A percentile compares a stretch with the other conserved stretches of the same genome.
Evolutionary conservation across 2,329 filamentous ascomycete genomes (phyloP).

Genomic region (Nemania sp.): DNA sequence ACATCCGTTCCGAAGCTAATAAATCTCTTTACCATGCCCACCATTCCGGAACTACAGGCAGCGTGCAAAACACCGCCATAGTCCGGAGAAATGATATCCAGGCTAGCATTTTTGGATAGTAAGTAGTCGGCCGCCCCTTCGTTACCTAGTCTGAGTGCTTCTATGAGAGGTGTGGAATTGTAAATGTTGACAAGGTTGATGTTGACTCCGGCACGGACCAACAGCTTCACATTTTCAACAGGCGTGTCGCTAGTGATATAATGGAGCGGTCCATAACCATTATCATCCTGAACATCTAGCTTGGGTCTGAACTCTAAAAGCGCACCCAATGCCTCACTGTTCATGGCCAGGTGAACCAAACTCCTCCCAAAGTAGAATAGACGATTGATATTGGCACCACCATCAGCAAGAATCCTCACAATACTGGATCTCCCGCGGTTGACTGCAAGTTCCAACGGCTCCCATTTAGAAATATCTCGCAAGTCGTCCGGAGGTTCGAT

Average conservation of each 20-base stretch:
- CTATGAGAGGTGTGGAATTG: background rate
- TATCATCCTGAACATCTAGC: background rate
- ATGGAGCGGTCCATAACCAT: background rate
- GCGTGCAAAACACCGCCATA: background rate
- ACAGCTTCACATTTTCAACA: background rate
- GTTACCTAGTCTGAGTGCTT: background rate
- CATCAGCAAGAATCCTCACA: slow-evolving; percentile 31
- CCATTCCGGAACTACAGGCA: background rate
- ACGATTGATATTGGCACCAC: slow-evolving; percentile 27
- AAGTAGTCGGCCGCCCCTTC: slow-evolving; percentile 1
- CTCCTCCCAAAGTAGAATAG: slow-evolving; percentile 2
- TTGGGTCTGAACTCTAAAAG: slow-evolving; percentile 7
- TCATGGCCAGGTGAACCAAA: background rate
- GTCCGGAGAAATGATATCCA: background rate
- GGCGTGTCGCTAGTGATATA: background rate
- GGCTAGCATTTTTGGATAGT: background rate
- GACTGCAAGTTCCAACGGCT: slow-evolving; percentile 24
- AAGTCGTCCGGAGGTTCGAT: slow-evolving; percentile 24
- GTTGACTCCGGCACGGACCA: background rate
- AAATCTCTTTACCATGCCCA: background rate
- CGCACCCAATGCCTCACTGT: background rate
- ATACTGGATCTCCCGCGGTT: slow-evolving; percentile 15
- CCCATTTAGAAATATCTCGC: slow-evolving; percentile 12
- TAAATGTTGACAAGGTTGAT: background rate
- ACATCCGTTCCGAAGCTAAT: background rate